Conservation (phyloP, 768 basidiomycete species). For the Suillus lakei region DNA sequence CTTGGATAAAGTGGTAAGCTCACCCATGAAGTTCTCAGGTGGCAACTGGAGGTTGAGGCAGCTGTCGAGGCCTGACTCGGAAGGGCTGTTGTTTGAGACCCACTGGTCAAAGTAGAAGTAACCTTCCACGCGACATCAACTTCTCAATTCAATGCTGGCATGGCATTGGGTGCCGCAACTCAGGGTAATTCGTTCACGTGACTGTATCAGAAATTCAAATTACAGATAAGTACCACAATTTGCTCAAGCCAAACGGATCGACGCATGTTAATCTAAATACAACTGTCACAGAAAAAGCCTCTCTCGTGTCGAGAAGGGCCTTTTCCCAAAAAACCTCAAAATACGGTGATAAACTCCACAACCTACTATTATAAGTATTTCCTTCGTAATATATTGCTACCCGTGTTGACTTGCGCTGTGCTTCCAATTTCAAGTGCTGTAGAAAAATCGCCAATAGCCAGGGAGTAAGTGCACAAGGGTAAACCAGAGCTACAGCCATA, state of each 20-base stretch:
- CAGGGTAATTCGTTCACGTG: background rate
- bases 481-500: slow-evolving; percentile 6
- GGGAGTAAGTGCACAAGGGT: slow-evolving; percentile 11
- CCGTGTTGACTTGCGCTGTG: background rate
- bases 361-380: too few relatives aligned
- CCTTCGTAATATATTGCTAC: background rate
- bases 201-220: too few relatives aligned
- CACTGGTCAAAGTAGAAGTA: background rate
- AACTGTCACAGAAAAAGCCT: too few relatives aligned
- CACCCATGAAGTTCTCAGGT: background rate
- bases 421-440: background rate
- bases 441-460: slow-evolving; percentile 14
- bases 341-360: too few relatives aligned
- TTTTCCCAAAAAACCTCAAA: too few relatives aligned
- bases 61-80: background rate
- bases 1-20: background rate
- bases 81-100: background rate
- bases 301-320: too few relatives aligned
- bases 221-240: too few relatives aligned
- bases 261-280: too few relatives aligned
- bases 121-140: background rate
- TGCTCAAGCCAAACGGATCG: too few relatives aligned
- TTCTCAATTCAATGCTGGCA: background rate
- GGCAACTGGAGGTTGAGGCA: background rate
- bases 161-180: too few relatives aligned